Evolutionary conservation across 2,329 filamentous ascomycete species (phyloP).

Genomic region (Chaetothyriales sp.): DNA sequence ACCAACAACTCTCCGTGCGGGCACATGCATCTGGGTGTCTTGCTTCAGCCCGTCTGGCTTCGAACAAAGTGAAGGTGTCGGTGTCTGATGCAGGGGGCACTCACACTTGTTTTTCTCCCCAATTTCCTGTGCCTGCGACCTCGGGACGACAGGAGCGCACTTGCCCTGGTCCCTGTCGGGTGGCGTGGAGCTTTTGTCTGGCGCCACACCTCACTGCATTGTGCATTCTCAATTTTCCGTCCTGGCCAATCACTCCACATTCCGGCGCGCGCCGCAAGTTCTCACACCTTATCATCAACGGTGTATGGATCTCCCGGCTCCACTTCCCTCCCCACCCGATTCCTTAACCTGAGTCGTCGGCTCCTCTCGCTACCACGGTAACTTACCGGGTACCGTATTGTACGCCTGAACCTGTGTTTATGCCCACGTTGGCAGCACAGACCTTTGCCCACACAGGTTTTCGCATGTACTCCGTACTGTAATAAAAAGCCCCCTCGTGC

Average conservation of each 20-base stretch:
- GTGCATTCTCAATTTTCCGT: not conserved
- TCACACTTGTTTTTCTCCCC: not conserved
- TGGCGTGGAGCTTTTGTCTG: conserved; percentile 33
- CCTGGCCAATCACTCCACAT: not conserved
- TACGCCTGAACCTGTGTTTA: no score
- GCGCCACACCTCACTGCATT: conserved; percentile 29
- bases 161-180: conserved; percentile 33
- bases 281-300: not conserved
- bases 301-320: not conserved
- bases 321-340: not conserved
- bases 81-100: not conserved
- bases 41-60: not conserved
- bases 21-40: not conserved
- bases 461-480: not conserved
- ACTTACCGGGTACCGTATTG: no score
- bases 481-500: not conserved
- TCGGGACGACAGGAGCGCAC: not conserved
- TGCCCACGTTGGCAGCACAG: not conserved
- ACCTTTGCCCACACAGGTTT: not conserved
- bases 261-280: not conserved
- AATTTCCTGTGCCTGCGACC: not conserved
- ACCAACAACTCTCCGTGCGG: not conserved
- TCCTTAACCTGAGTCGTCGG: not conserved
- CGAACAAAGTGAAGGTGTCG: not conserved
- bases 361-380: not conserved